Conservation (phyloP, 768 basidiomycete genomes). For the Melanogaster broomeanus region DNA sequence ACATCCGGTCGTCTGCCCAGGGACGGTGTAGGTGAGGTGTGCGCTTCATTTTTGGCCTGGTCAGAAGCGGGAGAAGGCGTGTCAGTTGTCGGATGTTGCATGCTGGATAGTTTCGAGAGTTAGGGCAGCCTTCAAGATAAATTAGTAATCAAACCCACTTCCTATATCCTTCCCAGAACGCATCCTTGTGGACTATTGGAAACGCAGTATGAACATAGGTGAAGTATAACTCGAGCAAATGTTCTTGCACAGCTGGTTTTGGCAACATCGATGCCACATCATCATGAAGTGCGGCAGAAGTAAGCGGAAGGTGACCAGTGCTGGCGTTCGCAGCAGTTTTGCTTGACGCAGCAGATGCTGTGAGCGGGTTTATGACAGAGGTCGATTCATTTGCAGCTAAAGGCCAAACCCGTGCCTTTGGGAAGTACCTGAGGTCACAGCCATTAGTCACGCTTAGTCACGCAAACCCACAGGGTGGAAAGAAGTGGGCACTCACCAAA, state of each 20-base stretch:
- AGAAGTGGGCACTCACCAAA: constrained; percentile 53
- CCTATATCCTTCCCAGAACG: constrained; percentile 62
- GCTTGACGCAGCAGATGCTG: not conserved
- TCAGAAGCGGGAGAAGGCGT: constrained; percentile 34
- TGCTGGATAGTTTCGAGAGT: constrained; percentile 12
- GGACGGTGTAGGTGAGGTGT: constrained; percentile 36
- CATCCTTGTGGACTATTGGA: constrained; percentile 72
- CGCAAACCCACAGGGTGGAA: constrained; percentile 8
- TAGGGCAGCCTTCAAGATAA: not conserved
- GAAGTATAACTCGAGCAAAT: constrained; percentile 77
- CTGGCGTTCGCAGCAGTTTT: constrained; percentile 9
- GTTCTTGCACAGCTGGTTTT: constrained; percentile 56
- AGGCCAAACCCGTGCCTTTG: constrained; percentile 89
- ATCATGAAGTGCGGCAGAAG: constrained; percentile 30
- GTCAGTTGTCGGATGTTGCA: constrained; percentile 26
- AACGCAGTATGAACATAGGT: constrained; percentile 77
- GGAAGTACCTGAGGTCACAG: constrained; percentile 69
- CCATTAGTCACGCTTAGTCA: constrained; percentile 22
- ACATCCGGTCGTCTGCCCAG: constrained; percentile 47
- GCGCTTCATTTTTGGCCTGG: constrained; percentile 11
- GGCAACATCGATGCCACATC: constrained; percentile 55
- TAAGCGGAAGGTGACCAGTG: constrained; percentile 12
- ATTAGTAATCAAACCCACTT: constrained; percentile 30
- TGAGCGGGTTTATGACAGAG: constrained; percentile 1
- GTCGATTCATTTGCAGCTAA: constrained; percentile 25